Conservation (phyloP, 2,329 filamentous ascomycete genomes). For the Fusarium annulatum region DNA sequence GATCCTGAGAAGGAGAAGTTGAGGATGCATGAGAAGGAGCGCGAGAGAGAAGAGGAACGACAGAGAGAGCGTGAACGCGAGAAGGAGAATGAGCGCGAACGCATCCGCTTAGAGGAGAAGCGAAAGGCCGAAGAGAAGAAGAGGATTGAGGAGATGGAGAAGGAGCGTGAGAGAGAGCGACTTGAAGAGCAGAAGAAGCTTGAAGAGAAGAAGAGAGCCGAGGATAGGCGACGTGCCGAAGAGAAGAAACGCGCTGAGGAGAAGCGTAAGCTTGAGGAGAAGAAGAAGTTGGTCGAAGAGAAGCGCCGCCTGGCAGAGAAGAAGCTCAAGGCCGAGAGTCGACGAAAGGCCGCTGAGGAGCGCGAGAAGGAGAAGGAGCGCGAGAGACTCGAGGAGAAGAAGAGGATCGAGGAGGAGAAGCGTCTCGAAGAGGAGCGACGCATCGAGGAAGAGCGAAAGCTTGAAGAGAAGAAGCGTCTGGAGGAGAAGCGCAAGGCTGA, state of each 20-base stretch:
- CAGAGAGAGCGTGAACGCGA: constrained; percentile 16
- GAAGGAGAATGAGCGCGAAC: constrained; percentile 21
- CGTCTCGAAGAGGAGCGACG: constrained; percentile 7
- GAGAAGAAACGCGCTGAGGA: constrained; percentile 8
- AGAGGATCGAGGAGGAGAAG: constrained; percentile 13
- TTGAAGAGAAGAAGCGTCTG: constrained; percentile 11
- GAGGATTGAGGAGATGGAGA: constrained; percentile 15
- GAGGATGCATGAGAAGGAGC: constrained; percentile 7
- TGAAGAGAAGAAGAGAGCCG: constrained; percentile 2
- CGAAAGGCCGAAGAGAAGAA: constrained; percentile 12
- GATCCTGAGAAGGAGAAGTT: constrained; percentile 23
- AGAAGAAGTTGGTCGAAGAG: constrained; percentile 14
- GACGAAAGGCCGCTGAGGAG: constrained; percentile 13
- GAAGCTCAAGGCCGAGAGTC: constrained; percentile 9
- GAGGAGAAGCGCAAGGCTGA: constrained; percentile 16
- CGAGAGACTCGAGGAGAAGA: constrained; percentile 9
- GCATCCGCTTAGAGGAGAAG: constrained; percentile 17
- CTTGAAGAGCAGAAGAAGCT: constrained; percentile 3
- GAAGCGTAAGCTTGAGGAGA: constrained; percentile 14
- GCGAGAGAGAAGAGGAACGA: constrained; percentile 6
- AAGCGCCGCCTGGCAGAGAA: constrained; percentile 12
- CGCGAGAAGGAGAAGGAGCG: constrained; percentile 11
- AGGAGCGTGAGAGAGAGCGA: constrained; percentile 10
- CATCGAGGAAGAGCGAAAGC: constrained; percentile 16
- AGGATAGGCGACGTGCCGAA: background rate